Percentiles rank a stretch among this genome's conserved stretches.
These are phyloP conservation scores for Vitis hybrid DNA, from an alignment of 177 flowering plant species.

Conservation along the genomic window DNA sequence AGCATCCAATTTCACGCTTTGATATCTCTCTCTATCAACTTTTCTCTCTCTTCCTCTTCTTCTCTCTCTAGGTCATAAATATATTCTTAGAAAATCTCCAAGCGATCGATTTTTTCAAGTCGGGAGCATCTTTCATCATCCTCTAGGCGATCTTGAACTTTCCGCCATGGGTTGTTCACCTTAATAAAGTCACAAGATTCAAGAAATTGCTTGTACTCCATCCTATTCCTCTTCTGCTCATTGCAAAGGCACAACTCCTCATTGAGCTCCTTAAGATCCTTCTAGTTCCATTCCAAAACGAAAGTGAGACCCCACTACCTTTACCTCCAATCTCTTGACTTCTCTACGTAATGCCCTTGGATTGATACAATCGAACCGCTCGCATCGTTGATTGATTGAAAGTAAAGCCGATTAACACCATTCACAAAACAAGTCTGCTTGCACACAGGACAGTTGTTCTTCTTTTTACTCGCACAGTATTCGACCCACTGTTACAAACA, in stretches of 20 bases:
- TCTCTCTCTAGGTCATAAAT: no score
- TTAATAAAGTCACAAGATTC: no score
- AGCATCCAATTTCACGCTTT: no score
- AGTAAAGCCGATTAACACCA: conserved; percentile 66
- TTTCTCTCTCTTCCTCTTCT: no score
- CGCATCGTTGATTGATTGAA: conserved; percentile 72
- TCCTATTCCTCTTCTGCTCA: no score
- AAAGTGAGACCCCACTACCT: conserved; percentile 43
- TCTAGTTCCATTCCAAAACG: conserved; percentile 43
- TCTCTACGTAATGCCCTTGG: conserved; percentile 48
- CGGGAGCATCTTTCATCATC: no score
- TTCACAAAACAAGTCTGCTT: conserved; percentile 64
- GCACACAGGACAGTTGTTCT: conserved; percentile 81
- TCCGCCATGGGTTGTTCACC: no score
- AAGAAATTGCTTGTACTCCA: no score
- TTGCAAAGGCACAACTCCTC: conserved; percentile 30
- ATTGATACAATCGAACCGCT: conserved; percentile 28
- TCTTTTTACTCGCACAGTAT: conserved; percentile 66
- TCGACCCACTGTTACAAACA: conserved; percentile 93
- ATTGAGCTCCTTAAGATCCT: conserved; percentile 40
- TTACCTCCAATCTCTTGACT: conserved; percentile 58
- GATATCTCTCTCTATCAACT: no score
- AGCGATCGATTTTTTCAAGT: no score
- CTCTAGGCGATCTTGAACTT: no score
- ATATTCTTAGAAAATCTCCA: no score